Evolutionary conservation across 345 rosid species (phyloP), one percentile per base, ranked within the genome.

Genomic region (Lumnitzera racemosa): DNA sequence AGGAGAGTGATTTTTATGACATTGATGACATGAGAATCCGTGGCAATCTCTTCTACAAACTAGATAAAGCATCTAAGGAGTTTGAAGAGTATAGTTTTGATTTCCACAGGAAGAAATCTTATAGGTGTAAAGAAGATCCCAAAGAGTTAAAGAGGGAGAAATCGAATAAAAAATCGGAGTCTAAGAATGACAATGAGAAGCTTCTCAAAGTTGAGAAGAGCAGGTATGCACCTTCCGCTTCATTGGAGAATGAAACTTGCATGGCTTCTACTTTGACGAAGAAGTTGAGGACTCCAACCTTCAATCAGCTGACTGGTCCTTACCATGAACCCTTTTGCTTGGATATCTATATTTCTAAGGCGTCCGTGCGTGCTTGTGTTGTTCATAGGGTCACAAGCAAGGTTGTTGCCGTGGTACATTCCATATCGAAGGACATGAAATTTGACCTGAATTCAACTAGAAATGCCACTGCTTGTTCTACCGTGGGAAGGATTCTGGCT

Each of bases 331-430:
- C 96, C 0, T 90, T 94, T 61, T 94, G 90, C 75, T 74, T 90
- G 49, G 97, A 94, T 67, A 83, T 90, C 9, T 87, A 63, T 73
- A 78, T 84, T 74, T 88, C 95, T 0, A 90, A 86, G 54, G 92
- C 87, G 24, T 94, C 99, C 0, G 83, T 86, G 15, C 81, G 96
- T 23, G 95, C 96, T 41, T 94, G 90, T 57, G 76, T 94, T 55
- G 54, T 90, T 64, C 99, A 90, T 68, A 70, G 95, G 56, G 95
- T 77, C 16, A 88, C 90, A 12, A 86, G 97, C 72, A 94, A 84
- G 57, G 99, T 94, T 54, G 97, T 90, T 11, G 82, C 78, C 23
- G 89, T 86, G 63, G 96, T 90, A 27, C 95, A 94, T 81, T 94
- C 95, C 2, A 94, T 90, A 59, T 88, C 96, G 0, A 90, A 80